Evolutionary conservation across 371 early-diverging fungal genomes (phyloP).

Genomic region (Mucor ambiguus): DNA sequence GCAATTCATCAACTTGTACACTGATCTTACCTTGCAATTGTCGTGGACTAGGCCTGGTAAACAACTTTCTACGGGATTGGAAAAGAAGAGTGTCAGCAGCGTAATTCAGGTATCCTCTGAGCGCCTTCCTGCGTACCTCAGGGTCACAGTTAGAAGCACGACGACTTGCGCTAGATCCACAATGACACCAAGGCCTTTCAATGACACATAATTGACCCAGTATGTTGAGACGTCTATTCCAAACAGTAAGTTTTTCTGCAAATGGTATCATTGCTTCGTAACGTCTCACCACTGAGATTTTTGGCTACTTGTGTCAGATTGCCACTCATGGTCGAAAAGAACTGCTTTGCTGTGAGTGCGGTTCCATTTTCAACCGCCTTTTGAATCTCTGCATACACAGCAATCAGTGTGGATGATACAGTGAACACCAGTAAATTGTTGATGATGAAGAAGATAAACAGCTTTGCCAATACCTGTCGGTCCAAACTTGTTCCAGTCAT

Average conservation of each 20-base stretch:
- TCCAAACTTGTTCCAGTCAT: conserved; percentile 75
- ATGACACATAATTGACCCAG: conserved; percentile 76
- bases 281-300: conserved; percentile 32
- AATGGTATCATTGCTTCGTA: neutral
- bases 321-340: conserved; percentile 28
- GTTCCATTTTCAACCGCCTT: conserved; percentile 31
- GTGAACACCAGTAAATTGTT: conserved; percentile 72
- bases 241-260: neutral
- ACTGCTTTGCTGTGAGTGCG: conserved; percentile 20
- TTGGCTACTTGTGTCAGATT: conserved; percentile 39
- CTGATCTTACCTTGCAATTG: conserved; percentile 53
- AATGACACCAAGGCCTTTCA: conserved; percentile 64
- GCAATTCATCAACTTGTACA: neutral
- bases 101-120: neutral
- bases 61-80: conserved; percentile 40
- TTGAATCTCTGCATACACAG: conserved; percentile 51
- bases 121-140: conserved; percentile 34
- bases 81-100: neutral
- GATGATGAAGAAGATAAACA: conserved; percentile 77
- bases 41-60: conserved; percentile 73
- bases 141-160: conserved; percentile 57
- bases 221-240: conserved; percentile 49
- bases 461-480: conserved; percentile 72
- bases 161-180: conserved; percentile 73
- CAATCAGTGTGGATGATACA: conserved; percentile 53